Conservation (phyloP, 768 basidiomycete species). For the Holtermanniella nyarrowii region DNA sequence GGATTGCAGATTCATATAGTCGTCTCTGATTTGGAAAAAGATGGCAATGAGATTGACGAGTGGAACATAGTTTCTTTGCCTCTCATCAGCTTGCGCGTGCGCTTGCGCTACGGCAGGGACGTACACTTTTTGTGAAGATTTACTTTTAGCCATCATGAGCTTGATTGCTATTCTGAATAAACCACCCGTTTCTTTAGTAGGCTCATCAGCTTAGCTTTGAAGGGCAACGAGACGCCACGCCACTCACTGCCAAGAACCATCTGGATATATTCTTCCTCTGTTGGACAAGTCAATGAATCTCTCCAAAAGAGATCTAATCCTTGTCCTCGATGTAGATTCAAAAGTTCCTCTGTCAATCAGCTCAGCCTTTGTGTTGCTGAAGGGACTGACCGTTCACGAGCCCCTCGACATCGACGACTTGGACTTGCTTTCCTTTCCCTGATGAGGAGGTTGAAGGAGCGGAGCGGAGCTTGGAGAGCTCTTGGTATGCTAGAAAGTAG, state of each 20-base stretch:
- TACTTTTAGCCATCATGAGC: conserved; percentile 74
- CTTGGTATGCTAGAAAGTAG: conserved; percentile 85
- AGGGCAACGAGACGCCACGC: conserved; percentile 2
- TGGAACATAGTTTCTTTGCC: conserved; percentile 82
- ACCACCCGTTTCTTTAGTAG: conserved; percentile 73
- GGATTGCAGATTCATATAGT: conserved; percentile 89
- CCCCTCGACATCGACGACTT: conserved; percentile 50
- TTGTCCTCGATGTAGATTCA: conserved; percentile 88
- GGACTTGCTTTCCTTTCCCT: conserved; percentile 19
- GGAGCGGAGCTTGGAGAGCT: conserved; percentile 55
- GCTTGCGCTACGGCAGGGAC: conserved; percentile 2
- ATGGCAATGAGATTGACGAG: conserved; percentile 88
- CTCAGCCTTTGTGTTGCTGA: conserved; percentile 27
- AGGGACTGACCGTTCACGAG: conserved; percentile 58
- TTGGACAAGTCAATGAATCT: conserved; percentile 79
- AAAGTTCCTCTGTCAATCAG: conserved; percentile 51
- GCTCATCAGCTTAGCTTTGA: background rate
- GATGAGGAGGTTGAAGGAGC: background rate
- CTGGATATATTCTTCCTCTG: conserved; percentile 82
- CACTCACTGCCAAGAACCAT: conserved; percentile 92
- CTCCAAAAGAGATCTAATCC: conserved; percentile 92
- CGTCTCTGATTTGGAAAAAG: conserved; percentile 95
- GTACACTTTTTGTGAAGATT: conserved; percentile 35
- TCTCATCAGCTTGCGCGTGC: conserved; percentile 5
- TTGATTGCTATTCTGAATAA: conserved; percentile 84